phyloP scores from a whole-genome alignment of 2,329 filamentous ascomycete genomes.

The Fusarium paranaense region DNA sequence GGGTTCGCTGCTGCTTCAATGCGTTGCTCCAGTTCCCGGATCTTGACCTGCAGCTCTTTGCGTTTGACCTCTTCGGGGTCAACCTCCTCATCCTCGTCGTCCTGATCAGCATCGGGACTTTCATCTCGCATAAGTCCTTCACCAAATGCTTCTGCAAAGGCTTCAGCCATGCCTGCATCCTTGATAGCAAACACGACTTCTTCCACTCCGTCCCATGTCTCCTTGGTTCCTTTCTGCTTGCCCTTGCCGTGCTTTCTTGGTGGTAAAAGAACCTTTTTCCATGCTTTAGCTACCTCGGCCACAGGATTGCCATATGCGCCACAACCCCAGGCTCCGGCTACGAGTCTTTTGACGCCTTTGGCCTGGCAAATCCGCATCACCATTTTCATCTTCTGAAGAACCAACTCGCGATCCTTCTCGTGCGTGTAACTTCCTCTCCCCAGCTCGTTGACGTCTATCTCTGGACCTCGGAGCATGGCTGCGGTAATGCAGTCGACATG shows the following conservation, averaged over 20 bases:
- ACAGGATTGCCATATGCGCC: conserved; percentile 73
- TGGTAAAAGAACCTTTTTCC: conserved; percentile 51
- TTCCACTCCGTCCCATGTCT: conserved; percentile 37
- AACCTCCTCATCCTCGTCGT: neutral
- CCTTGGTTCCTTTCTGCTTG: conserved; percentile 27
- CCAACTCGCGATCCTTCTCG: conserved; percentile 62
- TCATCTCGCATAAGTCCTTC: conserved; percentile 33
- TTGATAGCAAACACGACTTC: conserved; percentile 70
- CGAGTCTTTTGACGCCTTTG: conserved; percentile 60
- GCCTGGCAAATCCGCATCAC: conserved; percentile 64
- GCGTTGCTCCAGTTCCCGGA: conserved; percentile 31
- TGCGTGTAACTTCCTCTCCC: conserved; percentile 53
- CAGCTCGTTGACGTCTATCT: conserved; percentile 54
- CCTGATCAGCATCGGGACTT: rapidly evolving
- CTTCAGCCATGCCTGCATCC: conserved; percentile 61
- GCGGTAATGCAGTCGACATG: conserved; percentile 70
- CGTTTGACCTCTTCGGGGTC: conserved; percentile 7
- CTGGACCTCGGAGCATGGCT: conserved; percentile 69
- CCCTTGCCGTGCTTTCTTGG: conserved; percentile 23
- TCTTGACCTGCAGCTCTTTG: conserved; percentile 24
- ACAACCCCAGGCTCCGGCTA: conserved; percentile 74
- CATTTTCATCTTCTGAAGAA: conserved; percentile 66
- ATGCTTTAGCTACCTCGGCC: conserved; percentile 66
- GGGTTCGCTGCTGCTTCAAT: conserved; percentile 22
- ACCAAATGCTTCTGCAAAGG: conserved; percentile 63